Evolutionary conservation across 805 yeast species (phyloP), one percentile per base, ranked within the genome.

Genomic region (Zygotorulaspora danielsina): DNA sequence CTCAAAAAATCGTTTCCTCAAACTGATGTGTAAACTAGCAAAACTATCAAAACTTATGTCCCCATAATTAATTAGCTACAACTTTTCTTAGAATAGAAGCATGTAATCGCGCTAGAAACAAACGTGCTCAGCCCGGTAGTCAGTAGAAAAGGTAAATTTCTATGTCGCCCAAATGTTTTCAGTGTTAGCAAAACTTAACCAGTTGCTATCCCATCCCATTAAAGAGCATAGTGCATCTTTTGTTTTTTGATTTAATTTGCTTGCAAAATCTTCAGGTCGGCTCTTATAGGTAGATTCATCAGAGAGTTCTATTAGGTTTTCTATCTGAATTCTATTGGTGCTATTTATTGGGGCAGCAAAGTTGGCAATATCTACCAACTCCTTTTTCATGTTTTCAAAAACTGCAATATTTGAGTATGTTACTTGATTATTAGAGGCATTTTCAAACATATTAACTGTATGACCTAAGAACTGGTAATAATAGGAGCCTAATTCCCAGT

Each of bases 341-440:
- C 22, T 20, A 5, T 13, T 34, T 11, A 29, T 17, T 17, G 38
- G 38, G 19, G 22, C 32, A 4, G 30, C 38, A 2, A 34, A 21
- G 15, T 34, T 34, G 7, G 38, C 38, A 25, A 34, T 20, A 11
- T 34, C 22, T 7, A 34, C 32, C 19, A 34, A 10, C 18, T 34
- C 25, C 16, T 34, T 29, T 19, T 34, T 34, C 38, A 34, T 34
- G 7, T 34, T 34, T 17, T 34, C 38, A 22, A 34, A 34, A 25
- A 34, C 22, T 9, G 25, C 16, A n/a, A 34, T 34, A 11, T 8
- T 34, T 13, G n/a, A 18, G 6, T 31, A 22, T 6, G 32, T 16
- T 8, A 34, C 32, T 15, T 26, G 9, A 10, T 25, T 26, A 5
- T 34, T n/a, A 8, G 38, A 25, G 12, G 38, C 38, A 4, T 31